Conservation (phyloP, 2,329 filamentous ascomycete genomes). For the Cytospora piceae region DNA sequence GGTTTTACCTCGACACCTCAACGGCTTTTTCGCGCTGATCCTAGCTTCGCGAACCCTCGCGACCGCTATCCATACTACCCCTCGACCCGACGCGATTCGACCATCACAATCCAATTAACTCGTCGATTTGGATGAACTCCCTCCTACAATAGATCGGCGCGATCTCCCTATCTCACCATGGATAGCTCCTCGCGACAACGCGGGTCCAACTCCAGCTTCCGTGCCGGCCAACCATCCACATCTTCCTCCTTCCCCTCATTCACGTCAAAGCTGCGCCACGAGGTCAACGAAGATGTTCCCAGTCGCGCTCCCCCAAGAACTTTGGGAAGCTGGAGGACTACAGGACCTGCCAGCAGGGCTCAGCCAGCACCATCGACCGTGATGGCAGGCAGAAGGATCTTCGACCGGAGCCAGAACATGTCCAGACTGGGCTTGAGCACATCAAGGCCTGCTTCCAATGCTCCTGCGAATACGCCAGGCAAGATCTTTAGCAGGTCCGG, state of each 20-base stretch:
- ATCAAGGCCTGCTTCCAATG: constrained; percentile 26
- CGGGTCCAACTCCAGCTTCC: constrained; percentile 15
- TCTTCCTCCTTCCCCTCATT: constrained; percentile 26
- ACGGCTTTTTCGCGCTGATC: constrained; percentile 9
- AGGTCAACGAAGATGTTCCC: constrained; percentile 10
- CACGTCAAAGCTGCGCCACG: constrained; percentile 21
- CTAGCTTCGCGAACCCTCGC: constrained; percentile 23
- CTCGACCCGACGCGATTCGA: constrained; percentile 80
- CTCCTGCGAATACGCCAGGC: constrained; percentile 37
- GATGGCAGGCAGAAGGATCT: constrained; percentile 42
- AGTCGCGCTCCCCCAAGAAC: constrained; percentile 26
- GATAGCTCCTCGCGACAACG: constrained; percentile 29
- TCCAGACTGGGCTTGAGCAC: constrained; percentile 36
- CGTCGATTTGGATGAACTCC: constrained; percentile 1
- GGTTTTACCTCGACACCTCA: constrained; percentile 13
- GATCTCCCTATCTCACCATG: constrained; percentile 21
- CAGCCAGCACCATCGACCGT: constrained; percentile 39
- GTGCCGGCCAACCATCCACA: constrained; percentile 12
- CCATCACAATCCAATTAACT: constrained; percentile 45
- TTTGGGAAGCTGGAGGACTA: constrained; percentile 34
- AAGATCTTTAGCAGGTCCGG: constrained; percentile 39
- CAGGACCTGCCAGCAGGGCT: constrained; percentile 38
- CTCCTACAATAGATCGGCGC: constrained; percentile 13
- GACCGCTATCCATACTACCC: constrained; percentile 38
- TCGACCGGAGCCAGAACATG: constrained; percentile 40